Evolutionary conservation across 371 early-diverging fungal species (phyloP).

Genomic region (Synchytrium microbalum): DNA sequence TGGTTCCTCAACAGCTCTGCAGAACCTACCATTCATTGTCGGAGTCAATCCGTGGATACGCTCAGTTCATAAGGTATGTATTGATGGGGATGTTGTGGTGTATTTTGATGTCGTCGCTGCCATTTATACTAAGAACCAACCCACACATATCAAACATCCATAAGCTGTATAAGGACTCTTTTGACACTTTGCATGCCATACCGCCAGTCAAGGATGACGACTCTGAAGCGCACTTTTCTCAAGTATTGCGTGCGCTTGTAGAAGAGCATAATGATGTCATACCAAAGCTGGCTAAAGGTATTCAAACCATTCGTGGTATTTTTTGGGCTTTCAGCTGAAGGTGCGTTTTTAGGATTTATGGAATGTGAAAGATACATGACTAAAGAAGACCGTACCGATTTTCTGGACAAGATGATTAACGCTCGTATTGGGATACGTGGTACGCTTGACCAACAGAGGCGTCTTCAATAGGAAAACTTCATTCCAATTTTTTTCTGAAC

Average conservation of each 20-base stretch:
- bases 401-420: conserved; percentile 83
- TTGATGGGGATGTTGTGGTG: conserved; percentile 30
- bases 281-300: conserved; percentile 72
- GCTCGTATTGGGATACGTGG: conserved; percentile 91
- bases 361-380: conserved; percentile 87
- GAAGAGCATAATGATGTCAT: conserved; percentile 73
- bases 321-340: background rate
- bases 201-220: conserved; percentile 39
- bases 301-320: background rate
- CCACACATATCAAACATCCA: conserved; percentile 75
- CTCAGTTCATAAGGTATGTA: conserved; percentile 68
- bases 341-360: conserved; percentile 50
- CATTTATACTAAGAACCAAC: conserved; percentile 85
- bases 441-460: too few relatives aligned
- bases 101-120: conserved; percentile 65
- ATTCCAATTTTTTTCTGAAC: too few relatives aligned
- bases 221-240: conserved; percentile 50
- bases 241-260: conserved; percentile 61
- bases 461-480: conserved; percentile 43
- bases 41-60: conserved; percentile 84
- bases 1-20: conserved; percentile 39
- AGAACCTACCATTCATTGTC: conserved; percentile 82
- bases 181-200: conserved; percentile 55
- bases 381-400: conserved; percentile 57
- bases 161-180: conserved; percentile 71